phyloP scores from a whole-genome alignment of 306 rosid genomes.

The Malus sylvestris region DNA sequence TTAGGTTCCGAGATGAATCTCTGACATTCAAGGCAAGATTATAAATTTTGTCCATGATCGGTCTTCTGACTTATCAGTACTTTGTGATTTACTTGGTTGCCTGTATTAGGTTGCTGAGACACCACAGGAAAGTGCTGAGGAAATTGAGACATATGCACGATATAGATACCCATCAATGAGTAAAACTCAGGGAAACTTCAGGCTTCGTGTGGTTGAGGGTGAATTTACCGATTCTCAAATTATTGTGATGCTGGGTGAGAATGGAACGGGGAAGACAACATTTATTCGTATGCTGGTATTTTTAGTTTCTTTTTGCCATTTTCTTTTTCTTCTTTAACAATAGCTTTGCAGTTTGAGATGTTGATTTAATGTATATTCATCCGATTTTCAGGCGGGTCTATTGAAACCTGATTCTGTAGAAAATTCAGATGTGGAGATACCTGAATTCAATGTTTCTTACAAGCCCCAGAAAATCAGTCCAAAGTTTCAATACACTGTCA shows the following conservation, averaged over 20 bases:
- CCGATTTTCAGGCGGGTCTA: slow-evolving; percentile 72
- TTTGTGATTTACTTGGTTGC: background rate
- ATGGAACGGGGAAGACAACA: slow-evolving; percentile 97
- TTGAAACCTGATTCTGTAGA: slow-evolving; percentile 74
- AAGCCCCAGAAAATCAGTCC: slow-evolving; percentile 97
- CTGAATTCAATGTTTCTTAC: slow-evolving; percentile 91
- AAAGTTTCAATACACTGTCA: slow-evolving; percentile 60
- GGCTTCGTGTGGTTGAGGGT: slow-evolving; percentile 70
- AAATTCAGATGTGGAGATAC: slow-evolving; percentile 70
- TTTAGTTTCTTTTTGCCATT: background rate
- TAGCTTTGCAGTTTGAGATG: background rate
- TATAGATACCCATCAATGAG: slow-evolving; percentile 82
- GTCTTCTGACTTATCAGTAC: background rate
- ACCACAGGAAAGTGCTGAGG: slow-evolving; percentile 87
- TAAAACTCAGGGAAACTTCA: slow-evolving; percentile 83
- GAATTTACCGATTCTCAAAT: slow-evolving; percentile 96
- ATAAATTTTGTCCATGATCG: background rate
- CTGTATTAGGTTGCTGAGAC: slow-evolving; percentile 84
- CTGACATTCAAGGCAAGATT: slow-evolving; percentile 73
- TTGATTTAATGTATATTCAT: background rate
- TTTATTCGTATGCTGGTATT: slow-evolving; percentile 96
- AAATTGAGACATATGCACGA: slow-evolving; percentile 79
- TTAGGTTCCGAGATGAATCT: slow-evolving; percentile 84
- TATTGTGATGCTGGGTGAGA: slow-evolving; percentile 93
- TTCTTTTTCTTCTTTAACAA: background rate